phyloP scores from a whole-genome alignment of 768 basidiomycete genomes.

The Sporobolomyces roseus region DNA sequence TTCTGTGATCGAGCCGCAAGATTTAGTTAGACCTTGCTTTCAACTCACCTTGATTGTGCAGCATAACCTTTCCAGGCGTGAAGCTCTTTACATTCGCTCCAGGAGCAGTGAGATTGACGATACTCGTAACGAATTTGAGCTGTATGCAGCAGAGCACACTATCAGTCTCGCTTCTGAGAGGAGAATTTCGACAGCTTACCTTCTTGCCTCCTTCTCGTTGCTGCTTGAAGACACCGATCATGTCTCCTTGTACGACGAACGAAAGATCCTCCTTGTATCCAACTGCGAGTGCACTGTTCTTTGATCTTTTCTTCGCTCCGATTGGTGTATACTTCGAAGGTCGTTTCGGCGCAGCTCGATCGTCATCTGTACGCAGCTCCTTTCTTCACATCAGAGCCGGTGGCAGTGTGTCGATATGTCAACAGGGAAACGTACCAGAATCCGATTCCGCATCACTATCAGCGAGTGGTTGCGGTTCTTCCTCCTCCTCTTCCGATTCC shows the following conservation, averaged over 20 bases:
- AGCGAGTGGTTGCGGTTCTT: conserved; percentile 40
- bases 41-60: conserved; percentile 44
- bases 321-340: conserved; percentile 51
- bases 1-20: too few relatives aligned
- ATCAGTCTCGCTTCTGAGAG: background rate
- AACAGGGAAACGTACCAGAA: conserved; percentile 1
- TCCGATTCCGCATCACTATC: conserved; percentile 28
- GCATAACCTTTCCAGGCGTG: conserved; percentile 65
- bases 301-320: conserved; percentile 44
- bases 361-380: too few relatives aligned
- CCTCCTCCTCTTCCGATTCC: conserved; percentile 44
- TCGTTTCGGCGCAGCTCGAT: conserved; percentile 19
- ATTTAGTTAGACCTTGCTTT: too few relatives aligned
- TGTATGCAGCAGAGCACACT: conserved; percentile 64
- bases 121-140: conserved; percentile 80
- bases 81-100: conserved; percentile 64
- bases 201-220: conserved; percentile 43
- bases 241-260: conserved; percentile 80
- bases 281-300: conserved; percentile 82
- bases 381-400: conserved; percentile 8
- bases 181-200: conserved; percentile 8
- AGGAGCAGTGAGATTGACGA: conserved; percentile 72
- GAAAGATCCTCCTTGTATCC: conserved; percentile 94
- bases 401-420: background rate
- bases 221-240: conserved; percentile 47